Evolutionary conservation across 331 rosid genomes (phyloP).

Genomic region (Saraca asoca): DNA sequence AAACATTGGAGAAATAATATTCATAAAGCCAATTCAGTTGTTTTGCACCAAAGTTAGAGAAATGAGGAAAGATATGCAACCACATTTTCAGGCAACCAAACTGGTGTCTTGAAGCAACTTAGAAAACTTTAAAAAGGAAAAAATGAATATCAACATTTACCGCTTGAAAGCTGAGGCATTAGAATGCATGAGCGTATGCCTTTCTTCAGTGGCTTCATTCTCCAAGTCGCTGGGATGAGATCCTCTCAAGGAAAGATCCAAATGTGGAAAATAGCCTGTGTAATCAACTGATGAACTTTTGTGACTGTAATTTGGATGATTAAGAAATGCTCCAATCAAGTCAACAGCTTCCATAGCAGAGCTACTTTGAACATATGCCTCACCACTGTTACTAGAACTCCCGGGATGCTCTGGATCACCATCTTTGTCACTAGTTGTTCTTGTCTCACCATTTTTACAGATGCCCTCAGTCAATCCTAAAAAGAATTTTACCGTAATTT

Average conservation of each 20-base stretch:
- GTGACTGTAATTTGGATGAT: slow-evolving; percentile 43
- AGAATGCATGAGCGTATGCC: slow-evolving; percentile 67
- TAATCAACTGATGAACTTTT: slow-evolving; percentile 53
- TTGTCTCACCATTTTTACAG: slow-evolving; percentile 44
- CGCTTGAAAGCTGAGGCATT: slow-evolving; percentile 85
- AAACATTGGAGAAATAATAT: not conserved
- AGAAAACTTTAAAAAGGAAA: not conserved
- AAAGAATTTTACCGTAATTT: slow-evolving; percentile 25
- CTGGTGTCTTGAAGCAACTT: slow-evolving; percentile 16
- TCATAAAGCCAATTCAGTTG: not conserved
- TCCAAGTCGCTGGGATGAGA: slow-evolving; percentile 53
- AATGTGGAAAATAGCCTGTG: slow-evolving; percentile 56
- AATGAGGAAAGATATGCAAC: slow-evolving; percentile 15
- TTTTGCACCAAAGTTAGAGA: slow-evolving; percentile 9
- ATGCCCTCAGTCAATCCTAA: slow-evolving; percentile 49
- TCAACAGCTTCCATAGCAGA: slow-evolving; percentile 63
- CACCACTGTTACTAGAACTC: slow-evolving; percentile 46
- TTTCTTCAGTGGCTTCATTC: slow-evolving; percentile 56
- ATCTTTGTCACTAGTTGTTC: slow-evolving; percentile 46
- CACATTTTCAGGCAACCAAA: slow-evolving; percentile 16
- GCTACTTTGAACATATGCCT: slow-evolving; percentile 54
- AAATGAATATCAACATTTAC: slow-evolving; percentile 43
- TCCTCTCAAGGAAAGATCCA: slow-evolving; percentile 90
- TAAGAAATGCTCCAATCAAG: slow-evolving; percentile 63
- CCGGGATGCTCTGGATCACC: slow-evolving; percentile 43